Evolutionary conservation across 306 rosid genomes (phyloP), one percentile per base, ranked within the genome.

Genomic region (Acacia confusa): DNA sequence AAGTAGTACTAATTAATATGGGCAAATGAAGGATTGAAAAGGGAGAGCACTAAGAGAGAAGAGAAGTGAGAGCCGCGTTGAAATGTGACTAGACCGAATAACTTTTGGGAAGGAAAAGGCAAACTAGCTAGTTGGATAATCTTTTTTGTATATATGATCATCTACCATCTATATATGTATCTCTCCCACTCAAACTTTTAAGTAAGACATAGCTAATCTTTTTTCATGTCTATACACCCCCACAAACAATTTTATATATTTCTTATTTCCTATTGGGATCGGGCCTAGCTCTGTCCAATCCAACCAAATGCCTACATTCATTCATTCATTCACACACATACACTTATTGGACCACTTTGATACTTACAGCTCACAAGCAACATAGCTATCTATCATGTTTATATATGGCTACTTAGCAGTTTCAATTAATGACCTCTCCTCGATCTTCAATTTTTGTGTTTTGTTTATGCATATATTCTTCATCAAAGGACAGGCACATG

Each of bases 341-440:
- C 27, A 75, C 86, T 72, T 52, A 32, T 22, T 83, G 89, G 89
- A 86, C 87, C 89, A 83, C 87, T 60, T 41, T 76, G 60, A 80
- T 77, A 43, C 77, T 57, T 52, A 84, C 82, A 53, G 57, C 61
- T 84, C 85, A 84, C 75, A 80, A 75, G 58, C 75, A 44, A 55
- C 84, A 81, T 74, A 78, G 75, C 82, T 79, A 85, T 45, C 83
- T 78, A 85, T 81, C 72, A 67, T 78, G 50, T 66, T 1, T 61
- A 61, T 63, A 75, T 27, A 52, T 70, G 68, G 40, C 84, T 74
- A 52, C 13, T n/a, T 50, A 76, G 53, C 71, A 60, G 57, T 55
- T 52, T 71, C 45, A 61, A 61, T 80, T 70, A 80, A 38, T 74
- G 63, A 52, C 66, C 17, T 24, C 34, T 2, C 24, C 13, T 20